Conservation (phyloP, 1,139 yeast genomes). For the Zhuliangozyma parablackwelliae region DNA sequence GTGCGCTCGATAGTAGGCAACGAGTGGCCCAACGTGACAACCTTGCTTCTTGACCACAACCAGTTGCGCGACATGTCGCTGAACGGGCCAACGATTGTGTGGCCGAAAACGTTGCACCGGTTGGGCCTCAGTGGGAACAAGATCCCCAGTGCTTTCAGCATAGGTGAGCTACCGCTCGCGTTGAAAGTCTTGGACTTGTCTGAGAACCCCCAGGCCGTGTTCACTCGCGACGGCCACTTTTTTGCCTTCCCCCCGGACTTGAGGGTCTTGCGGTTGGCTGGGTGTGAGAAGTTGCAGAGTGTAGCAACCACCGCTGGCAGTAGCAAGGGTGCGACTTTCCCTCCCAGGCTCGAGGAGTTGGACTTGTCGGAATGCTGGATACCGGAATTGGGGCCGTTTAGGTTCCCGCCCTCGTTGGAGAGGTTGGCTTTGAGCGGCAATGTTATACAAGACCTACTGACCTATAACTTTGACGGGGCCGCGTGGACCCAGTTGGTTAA, state of each 20-base stretch:
- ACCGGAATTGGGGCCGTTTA: conserved; percentile 14
- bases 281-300: conserved; percentile 3
- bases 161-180: conserved; percentile 19
- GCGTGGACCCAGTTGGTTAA: conserved; percentile 22
- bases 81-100: conserved; percentile 8
- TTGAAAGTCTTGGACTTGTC: conserved; percentile 20
- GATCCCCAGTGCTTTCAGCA: conserved; percentile 15
- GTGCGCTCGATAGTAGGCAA: conserved; percentile 8
- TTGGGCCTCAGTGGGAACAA: conserved; percentile 24
- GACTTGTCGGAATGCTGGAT: conserved; percentile 24
- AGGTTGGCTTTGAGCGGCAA: conserved; percentile 22
- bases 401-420: conserved; percentile 23
- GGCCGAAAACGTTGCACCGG: conserved; percentile 23
- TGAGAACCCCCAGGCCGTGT: conserved; percentile 8
- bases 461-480: conserved; percentile 13
- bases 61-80: conserved; percentile 15
- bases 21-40: conserved; percentile 21
- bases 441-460: conserved; percentile 8
- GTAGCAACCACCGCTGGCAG: neutral
- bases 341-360: conserved; percentile 17
- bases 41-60: conserved; percentile 24
- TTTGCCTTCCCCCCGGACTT: conserved; percentile 22
- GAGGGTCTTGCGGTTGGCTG: conserved; percentile 15
- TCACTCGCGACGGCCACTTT: conserved; percentile 6
- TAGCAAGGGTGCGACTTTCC: conserved; percentile 15